Conservation (phyloP, 2,329 filamentous ascomycete species). For the Colletotrichum sp. region DNA sequence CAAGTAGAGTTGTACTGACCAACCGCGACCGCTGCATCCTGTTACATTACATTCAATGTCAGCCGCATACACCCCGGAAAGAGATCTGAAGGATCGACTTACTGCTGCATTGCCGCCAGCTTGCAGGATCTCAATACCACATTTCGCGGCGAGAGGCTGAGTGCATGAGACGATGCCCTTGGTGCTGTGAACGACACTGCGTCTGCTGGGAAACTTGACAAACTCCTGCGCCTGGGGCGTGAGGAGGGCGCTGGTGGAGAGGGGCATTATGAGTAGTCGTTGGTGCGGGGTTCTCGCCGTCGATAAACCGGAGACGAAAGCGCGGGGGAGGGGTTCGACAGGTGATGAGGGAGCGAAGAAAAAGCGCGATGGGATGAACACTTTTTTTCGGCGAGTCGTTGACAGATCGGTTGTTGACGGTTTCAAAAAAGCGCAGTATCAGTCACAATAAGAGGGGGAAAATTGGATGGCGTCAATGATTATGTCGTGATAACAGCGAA, state of each 20-base stretch:
- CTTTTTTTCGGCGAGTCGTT: background rate
- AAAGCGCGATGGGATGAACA: background rate
- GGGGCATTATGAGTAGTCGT: constrained; percentile 44
- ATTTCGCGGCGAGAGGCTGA: constrained; percentile 87
- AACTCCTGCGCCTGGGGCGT: constrained; percentile 54
- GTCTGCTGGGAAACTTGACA: constrained; percentile 74
- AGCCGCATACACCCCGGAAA: background rate
- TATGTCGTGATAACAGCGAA: background rate
- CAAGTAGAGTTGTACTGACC: constrained; percentile 52
- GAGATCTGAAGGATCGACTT: constrained; percentile 40
- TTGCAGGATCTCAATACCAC: constrained; percentile 82
- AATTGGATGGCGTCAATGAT: background rate
- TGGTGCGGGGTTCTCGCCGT: constrained; percentile 10
- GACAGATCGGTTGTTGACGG: background rate
- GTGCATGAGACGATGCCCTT: constrained; percentile 90
- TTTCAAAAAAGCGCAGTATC: background rate
- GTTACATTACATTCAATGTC: constrained; percentile 3
- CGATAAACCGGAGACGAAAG: background rate
- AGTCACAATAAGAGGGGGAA: background rate
- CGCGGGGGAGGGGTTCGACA: background rate
- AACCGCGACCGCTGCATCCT: constrained; percentile 97
- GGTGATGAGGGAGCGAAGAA: background rate
- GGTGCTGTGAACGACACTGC: constrained; percentile 92
- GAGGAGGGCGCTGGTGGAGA: constrained; percentile 51
- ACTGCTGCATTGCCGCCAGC: constrained; percentile 93